Evolutionary conservation across 305 asterid genomes (phyloP).

Genomic region (Salvia sclarea): DNA sequence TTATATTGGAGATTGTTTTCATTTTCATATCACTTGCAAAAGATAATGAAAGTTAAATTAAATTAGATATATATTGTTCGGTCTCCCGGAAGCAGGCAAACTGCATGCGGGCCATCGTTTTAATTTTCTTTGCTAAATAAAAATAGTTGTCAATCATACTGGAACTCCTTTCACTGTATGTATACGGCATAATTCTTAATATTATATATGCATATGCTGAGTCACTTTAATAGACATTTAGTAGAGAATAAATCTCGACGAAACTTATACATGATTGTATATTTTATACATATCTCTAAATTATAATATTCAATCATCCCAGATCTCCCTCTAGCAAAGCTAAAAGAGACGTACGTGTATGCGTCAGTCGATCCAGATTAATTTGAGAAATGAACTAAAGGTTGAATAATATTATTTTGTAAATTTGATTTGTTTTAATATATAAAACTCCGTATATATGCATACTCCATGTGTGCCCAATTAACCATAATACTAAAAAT

Average conservation of each 20-base stretch:
- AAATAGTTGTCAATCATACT: background rate
- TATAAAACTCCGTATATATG: too few species aligned
- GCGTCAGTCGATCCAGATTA: too few species aligned
- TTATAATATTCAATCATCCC: background rate
- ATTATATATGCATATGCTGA: background rate
- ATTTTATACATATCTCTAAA: too few species aligned
- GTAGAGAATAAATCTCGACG: background rate
- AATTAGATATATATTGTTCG: background rate
- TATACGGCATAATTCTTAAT: too few species aligned
- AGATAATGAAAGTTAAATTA: background rate
- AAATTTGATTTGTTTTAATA: too few species aligned
- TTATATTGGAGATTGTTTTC: background rate
- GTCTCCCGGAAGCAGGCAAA: constrained; percentile 22
- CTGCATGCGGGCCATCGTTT: constrained; percentile 17
- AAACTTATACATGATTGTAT: too few species aligned
- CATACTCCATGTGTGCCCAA: too few species aligned
- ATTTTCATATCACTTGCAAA: background rate
- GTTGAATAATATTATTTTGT: too few species aligned
- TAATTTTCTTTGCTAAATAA: background rate
- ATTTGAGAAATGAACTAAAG: too few species aligned
- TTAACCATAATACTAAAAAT: too few species aligned
- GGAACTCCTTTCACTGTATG: background rate
- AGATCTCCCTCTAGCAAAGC: background rate
- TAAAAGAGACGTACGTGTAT: constrained; percentile 16
- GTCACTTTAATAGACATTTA: background rate